phyloP scores from a whole-genome alignment of 805 yeast genomes.

The Blastobotrys parvus region DNA sequence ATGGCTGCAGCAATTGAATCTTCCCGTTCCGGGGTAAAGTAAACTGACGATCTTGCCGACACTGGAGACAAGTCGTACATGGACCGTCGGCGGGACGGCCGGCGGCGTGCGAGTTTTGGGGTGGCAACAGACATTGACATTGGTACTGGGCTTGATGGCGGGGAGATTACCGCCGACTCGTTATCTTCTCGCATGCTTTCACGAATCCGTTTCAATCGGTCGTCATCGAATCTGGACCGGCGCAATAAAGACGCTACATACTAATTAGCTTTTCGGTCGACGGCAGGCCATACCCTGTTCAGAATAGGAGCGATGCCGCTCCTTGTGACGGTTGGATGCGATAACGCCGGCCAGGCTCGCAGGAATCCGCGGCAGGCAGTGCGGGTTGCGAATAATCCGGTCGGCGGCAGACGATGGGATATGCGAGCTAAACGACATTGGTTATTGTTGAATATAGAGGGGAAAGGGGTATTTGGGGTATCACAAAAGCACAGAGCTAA shows the following conservation, averaged over 20 bases:
- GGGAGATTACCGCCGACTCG: slow-evolving; percentile 1
- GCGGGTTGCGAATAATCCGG: slow-evolving; percentile 20
- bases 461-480: background rate
- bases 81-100: no score
- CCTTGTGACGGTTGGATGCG: slow-evolving; percentile 12
- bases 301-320: slow-evolving; percentile 13
- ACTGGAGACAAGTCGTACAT: background rate
- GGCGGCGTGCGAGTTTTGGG: no score
- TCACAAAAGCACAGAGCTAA: background rate
- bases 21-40: no score
- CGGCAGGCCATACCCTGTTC: slow-evolving; percentile 11
- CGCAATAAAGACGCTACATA: slow-evolving; percentile 5
- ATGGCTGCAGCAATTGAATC: no score
- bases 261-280: background rate
- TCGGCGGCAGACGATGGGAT: slow-evolving; percentile 21
- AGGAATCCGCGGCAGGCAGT: slow-evolving; percentile 19
- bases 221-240: slow-evolving; percentile 9
- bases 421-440: slow-evolving; percentile 3
- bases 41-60: no score
- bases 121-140: no score
- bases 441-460: background rate
- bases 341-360: slow-evolving; percentile 11
- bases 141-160: slow-evolving; percentile 7
- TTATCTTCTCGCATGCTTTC: background rate
- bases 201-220: slow-evolving; percentile 5